Percentiles rank a stretch among this genome's conserved stretches.
Conservation (phyloP, 108 stramenopile species). For the Pseudonitzschia pungens region DNA sequence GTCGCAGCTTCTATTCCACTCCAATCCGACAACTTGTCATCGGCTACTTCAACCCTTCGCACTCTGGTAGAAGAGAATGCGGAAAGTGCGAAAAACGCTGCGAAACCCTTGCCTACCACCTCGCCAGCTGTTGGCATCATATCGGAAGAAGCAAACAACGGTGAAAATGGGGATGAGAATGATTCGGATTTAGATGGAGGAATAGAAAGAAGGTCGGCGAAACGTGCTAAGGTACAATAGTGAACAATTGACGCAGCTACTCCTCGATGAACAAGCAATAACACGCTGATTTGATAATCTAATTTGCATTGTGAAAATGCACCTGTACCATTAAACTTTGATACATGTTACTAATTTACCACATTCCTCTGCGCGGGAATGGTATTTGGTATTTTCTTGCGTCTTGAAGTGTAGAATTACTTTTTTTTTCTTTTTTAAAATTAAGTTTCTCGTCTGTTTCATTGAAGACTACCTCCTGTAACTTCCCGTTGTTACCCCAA, state of each 20-base stretch:
- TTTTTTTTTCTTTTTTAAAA: no score
- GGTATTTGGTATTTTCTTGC: no score
- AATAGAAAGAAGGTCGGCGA: neutral
- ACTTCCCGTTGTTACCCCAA: no score
- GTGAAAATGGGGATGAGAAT: conserved; percentile 26
- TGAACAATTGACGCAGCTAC: neutral
- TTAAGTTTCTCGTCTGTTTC: no score
- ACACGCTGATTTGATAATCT: neutral
- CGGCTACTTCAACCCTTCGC: conserved; percentile 45
- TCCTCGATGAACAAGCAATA: neutral
- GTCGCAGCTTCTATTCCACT: conserved; percentile 1
- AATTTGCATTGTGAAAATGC: no score
- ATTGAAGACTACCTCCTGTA: no score
- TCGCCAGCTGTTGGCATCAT: neutral
- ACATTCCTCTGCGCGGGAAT: neutral
- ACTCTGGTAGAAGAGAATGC: conserved; percentile 65
- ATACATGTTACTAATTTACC: no score
- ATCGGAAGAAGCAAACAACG: conserved; percentile 13
- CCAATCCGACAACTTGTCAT: neutral
- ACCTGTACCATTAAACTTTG: no score
- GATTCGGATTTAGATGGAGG: conserved; percentile 15
- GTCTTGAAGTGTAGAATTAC: no score
- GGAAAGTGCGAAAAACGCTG: neutral
- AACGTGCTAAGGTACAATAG: conserved; percentile 11
- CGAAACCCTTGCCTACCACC: neutral